Evolutionary conservation across 495 filamentous ascomycete genomes (phyloP), one percentile per base, ranked within the genome.

Genomic region (Cercophora scortea): DNA sequence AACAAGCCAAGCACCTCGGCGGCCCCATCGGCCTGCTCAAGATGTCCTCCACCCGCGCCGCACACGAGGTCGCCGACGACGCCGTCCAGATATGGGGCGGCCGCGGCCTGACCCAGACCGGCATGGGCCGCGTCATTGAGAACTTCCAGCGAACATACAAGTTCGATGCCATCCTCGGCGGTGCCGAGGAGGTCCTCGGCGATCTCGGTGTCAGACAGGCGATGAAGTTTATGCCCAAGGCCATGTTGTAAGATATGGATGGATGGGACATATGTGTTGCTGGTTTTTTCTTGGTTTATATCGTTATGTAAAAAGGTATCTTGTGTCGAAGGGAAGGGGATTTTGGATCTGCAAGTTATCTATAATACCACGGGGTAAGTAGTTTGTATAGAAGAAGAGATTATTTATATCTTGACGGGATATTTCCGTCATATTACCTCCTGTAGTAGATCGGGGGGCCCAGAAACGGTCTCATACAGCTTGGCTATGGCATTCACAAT

Each of bases 71-170:
- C 61, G 88, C 89, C 50, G 87, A 90, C 62, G 81, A 88, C 56
- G 79, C 87, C 16, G 86, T 87, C 1, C 90, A 95, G 66, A 89
- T 95, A 66, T 95, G 90, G 65, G 89, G 89, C 42, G 88, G 89
- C 6, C 77, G 89, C 54, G 89, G 83, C 1, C 61, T 95, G 15
- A 95, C 88, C 2, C 85, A 90, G 71, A 79, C 74, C 1, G 89
- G 89, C 32, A 95, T 93, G 88, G 89, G 89, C 32, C 77, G 78
- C 41, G 72, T 87, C 19, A 79, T 93, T 36, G 89, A 93, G 71
- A 82, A 83, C 73, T 92, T 91, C 74, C 76, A 90, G 62, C 77
- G 87, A 34, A 88, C 83, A 0, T 92, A 93, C 69, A 93, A 93
- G 73, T 93, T 93, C 60, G 89, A 95, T 68, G 82, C 89, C 12